Percentiles rank a stretch among this genome's conserved stretches.
Evolutionary conservation across 495 filamentous ascomycete species (phyloP).

Genomic region (Penicillium mononematosum): DNA sequence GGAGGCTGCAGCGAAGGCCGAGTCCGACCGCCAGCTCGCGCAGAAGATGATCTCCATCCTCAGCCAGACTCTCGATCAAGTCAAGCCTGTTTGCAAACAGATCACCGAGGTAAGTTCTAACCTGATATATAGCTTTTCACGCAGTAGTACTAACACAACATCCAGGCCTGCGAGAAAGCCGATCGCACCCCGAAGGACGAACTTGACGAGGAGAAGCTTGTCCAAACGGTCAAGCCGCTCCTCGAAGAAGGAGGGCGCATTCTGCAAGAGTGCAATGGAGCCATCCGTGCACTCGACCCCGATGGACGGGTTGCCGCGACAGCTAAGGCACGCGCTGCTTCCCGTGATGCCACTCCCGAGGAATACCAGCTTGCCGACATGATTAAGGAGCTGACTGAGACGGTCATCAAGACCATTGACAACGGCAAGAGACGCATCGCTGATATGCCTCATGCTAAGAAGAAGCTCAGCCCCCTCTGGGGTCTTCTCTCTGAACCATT

Average conservation of each 20-base stretch:
- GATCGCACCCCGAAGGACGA: conserved; percentile 85
- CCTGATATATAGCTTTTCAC: background rate
- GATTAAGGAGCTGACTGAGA: conserved; percentile 70
- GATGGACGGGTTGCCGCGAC: conserved; percentile 82
- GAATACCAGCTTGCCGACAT: conserved; percentile 82
- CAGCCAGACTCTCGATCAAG: conserved; percentile 73
- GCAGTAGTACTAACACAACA: conserved; percentile 22
- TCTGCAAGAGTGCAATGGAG: conserved; percentile 83
- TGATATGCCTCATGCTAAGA: conserved; percentile 92
- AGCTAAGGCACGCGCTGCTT: conserved; percentile 76
- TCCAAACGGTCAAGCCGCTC: conserved; percentile 78
- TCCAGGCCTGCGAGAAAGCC: conserved; percentile 72
- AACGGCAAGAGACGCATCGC: conserved; percentile 80
- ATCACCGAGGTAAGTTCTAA: conserved; percentile 66
- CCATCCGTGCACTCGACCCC: conserved; percentile 87
- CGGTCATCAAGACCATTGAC: conserved; percentile 74
- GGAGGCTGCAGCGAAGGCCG: conserved; percentile 56
- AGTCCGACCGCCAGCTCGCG: conserved; percentile 72
- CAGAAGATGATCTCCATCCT: conserved; percentile 74
- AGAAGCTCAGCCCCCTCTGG: conserved; percentile 88
- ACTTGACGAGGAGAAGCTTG: conserved; percentile 85
- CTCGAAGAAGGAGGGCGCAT: conserved; percentile 82
- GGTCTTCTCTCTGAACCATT: conserved; percentile 76
- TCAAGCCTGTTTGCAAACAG: conserved; percentile 83
- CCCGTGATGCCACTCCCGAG: conserved; percentile 81